Conservation (phyloP, 2,329 filamentous ascomycete species). For the Colletotrichum musae region DNA sequence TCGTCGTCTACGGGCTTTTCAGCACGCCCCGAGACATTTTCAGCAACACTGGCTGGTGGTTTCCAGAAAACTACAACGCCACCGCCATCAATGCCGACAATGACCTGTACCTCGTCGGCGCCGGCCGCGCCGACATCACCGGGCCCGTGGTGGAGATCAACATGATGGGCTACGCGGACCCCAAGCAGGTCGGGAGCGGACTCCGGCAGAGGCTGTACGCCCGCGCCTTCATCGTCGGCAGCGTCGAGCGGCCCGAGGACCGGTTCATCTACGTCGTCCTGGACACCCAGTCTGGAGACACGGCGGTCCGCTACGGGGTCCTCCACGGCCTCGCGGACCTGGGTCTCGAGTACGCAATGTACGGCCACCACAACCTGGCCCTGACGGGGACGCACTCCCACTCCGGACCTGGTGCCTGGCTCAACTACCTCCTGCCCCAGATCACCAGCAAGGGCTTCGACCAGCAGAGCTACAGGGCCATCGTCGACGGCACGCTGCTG, state of each 20-base stretch:
- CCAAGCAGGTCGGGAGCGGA: constrained; percentile 84
- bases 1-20: constrained; percentile 32
- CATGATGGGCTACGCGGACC: constrained; percentile 89
- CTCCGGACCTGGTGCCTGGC: constrained; percentile 89
- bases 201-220: constrained; percentile 89
- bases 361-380: constrained; percentile 85
- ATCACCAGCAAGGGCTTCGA: constrained; percentile 90
- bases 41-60: background rate
- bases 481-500: constrained; percentile 85
- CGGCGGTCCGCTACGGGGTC: constrained; percentile 87
- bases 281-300: constrained; percentile 90
- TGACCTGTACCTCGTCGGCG: constrained; percentile 65
- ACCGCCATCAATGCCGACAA: constrained; percentile 19
- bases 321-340: constrained; percentile 78
- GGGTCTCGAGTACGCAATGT: constrained; percentile 80
- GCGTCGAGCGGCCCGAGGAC: constrained; percentile 73
- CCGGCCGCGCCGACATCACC: constrained; percentile 69
- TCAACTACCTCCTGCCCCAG: constrained; percentile 92
- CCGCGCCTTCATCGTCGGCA: constrained; percentile 87
- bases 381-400: constrained; percentile 93
- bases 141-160: constrained; percentile 90
- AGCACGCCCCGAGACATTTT: background rate
- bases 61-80: background rate
- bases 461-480: constrained; percentile 86
- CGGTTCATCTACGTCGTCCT: constrained; percentile 89